Evolutionary conservation across 148 eudicot species (phyloP).

Genomic region (Cornus suecica): DNA sequence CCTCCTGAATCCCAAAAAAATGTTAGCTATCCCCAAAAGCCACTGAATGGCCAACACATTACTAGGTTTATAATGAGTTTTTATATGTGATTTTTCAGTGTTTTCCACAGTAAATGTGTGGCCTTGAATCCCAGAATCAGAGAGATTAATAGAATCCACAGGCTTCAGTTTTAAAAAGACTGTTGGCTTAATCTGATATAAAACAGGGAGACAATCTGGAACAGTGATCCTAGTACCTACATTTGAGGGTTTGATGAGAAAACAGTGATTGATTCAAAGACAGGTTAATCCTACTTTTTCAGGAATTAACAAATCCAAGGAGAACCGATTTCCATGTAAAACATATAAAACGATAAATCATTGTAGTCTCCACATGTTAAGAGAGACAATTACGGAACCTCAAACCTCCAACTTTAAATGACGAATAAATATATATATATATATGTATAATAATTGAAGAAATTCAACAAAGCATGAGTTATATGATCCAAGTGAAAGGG

Average conservation of each 20-base stretch:
- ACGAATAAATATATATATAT: conserved; percentile 7
- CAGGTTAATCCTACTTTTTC: neutral
- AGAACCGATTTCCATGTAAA: conserved; percentile 8
- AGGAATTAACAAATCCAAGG: neutral
- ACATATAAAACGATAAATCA: neutral
- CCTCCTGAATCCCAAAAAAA: conserved; percentile 20
- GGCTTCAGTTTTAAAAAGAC: neutral
- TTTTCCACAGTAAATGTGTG: neutral
- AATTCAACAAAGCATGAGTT: conserved; percentile 12
- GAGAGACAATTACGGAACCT: neutral
- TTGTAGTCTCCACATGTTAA: neutral
- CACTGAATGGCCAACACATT: neutral
- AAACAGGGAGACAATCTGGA: neutral
- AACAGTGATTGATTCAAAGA: conserved; percentile 8
- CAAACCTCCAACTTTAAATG: conserved; percentile 8
- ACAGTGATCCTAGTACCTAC: neutral
- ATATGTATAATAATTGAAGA: neutral
- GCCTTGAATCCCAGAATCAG: neutral
- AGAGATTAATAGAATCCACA: neutral
- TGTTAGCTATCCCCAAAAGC: neutral
- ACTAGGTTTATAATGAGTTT: neutral
- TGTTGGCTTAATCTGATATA: neutral
- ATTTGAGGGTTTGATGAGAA: neutral
- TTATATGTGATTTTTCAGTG: neutral
- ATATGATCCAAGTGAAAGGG: conserved; percentile 10